Percentiles rank a stretch among this genome's conserved stretches.
Conservation (phyloP, 192 early-diverging fungal genomes). For the Chytriomyces sp. region DNA sequence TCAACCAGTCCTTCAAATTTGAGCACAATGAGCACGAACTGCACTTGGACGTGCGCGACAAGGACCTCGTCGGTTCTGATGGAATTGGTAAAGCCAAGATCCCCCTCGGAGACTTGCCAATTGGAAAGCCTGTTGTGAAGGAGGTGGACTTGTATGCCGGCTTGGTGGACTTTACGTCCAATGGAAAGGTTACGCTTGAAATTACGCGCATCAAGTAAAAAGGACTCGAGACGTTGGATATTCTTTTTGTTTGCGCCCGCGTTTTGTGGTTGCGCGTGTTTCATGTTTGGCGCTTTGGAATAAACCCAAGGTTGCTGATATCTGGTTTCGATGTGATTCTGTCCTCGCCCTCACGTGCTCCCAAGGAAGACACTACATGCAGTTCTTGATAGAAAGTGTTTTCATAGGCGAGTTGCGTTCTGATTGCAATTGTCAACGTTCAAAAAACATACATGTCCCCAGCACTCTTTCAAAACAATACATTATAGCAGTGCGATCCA, state of each 20-base stretch:
- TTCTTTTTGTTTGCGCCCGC: too few relatives aligned
- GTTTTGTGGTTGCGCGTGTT: too few relatives aligned
- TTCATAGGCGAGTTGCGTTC: too few relatives aligned
- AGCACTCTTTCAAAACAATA: too few relatives aligned
- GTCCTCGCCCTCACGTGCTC: too few relatives aligned
- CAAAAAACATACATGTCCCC: too few relatives aligned
- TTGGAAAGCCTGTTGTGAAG: neutral
- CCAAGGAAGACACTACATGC: too few relatives aligned
- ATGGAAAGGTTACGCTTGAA: neutral
- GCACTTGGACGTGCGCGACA: conserved; percentile 7
- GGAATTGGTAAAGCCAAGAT: neutral
- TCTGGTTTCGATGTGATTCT: too few relatives aligned
- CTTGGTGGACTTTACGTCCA: neutral
- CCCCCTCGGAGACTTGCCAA: neutral
- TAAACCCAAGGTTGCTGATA: too few relatives aligned
- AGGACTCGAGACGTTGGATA: neutral
- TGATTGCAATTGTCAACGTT: too few relatives aligned
- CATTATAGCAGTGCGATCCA: conserved; percentile 40
- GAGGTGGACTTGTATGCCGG: neutral
- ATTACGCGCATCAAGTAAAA: neutral
- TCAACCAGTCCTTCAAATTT: conserved; percentile 5
- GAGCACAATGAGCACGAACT: neutral
- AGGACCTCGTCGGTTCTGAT: neutral
- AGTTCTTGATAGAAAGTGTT: too few relatives aligned
- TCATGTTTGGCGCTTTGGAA: too few relatives aligned